These are phyloP conservation scores for Cystobasidium tubakii DNA, from an alignment of 768 basidiomycete genomes.

Conservation along the genomic window DNA sequence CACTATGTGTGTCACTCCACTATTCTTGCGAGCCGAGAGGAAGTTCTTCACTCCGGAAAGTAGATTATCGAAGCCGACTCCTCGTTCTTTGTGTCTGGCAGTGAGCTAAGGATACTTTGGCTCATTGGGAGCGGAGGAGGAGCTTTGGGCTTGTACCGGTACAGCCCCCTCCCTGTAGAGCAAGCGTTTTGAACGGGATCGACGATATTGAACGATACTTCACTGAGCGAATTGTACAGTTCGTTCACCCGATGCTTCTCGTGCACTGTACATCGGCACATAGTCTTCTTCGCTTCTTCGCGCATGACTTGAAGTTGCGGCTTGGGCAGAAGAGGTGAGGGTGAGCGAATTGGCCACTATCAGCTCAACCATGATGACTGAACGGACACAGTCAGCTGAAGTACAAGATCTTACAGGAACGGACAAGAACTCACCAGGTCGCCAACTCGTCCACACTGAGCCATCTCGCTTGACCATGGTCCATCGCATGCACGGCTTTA, in stretches of 20 bases:
- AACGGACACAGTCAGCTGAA: neutral
- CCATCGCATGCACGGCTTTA: constrained; percentile 22
- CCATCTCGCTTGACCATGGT: constrained; percentile 17
- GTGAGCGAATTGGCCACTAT: constrained; percentile 13
- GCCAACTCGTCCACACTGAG: constrained; percentile 26
- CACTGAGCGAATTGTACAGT: neutral
- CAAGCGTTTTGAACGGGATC: too few species aligned
- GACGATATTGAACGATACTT: neutral
- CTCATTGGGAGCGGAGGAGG: too few species aligned
- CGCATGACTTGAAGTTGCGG: neutral
- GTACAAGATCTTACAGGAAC: neutral
- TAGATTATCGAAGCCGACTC: constrained; percentile 76
- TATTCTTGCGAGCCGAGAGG: constrained; percentile 85
- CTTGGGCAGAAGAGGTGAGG: neutral
- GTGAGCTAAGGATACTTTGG: constrained; percentile 68
- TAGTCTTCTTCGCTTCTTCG: neutral
- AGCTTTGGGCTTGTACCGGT: too few species aligned
- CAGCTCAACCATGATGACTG: constrained; percentile 24
- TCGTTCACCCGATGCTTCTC: neutral
- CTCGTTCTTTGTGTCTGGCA: constrained; percentile 85
- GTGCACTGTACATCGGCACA: neutral
- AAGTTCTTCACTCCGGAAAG: constrained; percentile 98
- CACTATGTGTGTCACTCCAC: constrained; percentile 82
- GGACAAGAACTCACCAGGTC: constrained; percentile 5
- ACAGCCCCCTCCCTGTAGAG: too few species aligned